A percentile compares a stretch with the other conserved stretches of the same genome.
Conservation (phyloP, 306 rosid genomes). For the Argentina anserina region DNA sequence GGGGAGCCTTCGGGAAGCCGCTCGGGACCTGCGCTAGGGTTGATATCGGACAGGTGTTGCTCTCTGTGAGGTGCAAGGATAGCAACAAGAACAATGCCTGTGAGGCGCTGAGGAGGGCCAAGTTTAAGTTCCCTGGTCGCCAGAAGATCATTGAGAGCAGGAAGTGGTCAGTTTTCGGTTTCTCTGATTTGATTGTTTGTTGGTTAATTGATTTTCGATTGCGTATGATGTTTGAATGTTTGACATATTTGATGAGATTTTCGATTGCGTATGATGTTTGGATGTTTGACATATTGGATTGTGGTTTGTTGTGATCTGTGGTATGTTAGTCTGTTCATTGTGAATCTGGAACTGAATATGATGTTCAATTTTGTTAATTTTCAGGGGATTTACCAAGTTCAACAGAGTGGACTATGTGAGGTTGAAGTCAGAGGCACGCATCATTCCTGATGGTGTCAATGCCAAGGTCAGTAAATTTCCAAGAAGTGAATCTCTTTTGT, state of each 20-base stretch:
- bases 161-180: constrained; percentile 43
- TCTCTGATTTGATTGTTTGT: background rate
- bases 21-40: constrained; percentile 80
- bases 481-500: no score
- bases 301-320: no score
- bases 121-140: constrained; percentile 70
- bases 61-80: constrained; percentile 70
- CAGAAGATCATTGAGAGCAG: constrained; percentile 80
- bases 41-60: constrained; percentile 66
- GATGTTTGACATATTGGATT: no score
- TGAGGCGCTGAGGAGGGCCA: constrained; percentile 78
- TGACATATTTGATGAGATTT: no score
- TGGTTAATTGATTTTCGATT: background rate
- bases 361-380: background rate
- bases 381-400: constrained; percentile 85
- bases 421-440: constrained; percentile 55
- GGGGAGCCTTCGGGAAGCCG: constrained; percentile 87
- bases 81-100: constrained; percentile 49
- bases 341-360: no score
- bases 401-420: constrained; percentile 55
- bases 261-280: no score
- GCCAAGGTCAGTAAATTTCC: constrained; percentile 50
- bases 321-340: no score
- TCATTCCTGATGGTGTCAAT: constrained; percentile 77
- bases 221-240: no score